Evolutionary conservation across 2,329 filamentous ascomycete species (phyloP).

Genomic region (Arthrocladium fulminans): DNA sequence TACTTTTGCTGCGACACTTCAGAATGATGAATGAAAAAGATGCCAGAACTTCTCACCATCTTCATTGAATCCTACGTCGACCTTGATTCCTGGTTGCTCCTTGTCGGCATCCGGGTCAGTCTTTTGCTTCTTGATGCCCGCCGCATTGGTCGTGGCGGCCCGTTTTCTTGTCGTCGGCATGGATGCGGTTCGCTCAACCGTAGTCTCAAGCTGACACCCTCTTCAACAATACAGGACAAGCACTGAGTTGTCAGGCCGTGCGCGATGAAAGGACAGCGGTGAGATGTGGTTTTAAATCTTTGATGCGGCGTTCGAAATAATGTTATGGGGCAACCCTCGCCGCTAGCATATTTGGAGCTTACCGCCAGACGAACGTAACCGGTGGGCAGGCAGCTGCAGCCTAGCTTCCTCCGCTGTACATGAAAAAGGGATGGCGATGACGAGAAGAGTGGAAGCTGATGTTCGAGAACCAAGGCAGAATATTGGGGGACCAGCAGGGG

Average conservation of each 20-base stretch:
- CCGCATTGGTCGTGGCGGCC: neutral
- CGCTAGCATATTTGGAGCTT: too few relatives aligned
- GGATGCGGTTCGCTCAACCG: neutral
- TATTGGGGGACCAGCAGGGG: too few relatives aligned
- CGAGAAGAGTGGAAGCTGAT: neutral
- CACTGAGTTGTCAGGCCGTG: too few relatives aligned
- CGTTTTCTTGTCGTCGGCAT: constrained; percentile 8
- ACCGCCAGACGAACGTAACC: neutral
- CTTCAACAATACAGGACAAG: neutral
- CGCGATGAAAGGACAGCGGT: neutral
- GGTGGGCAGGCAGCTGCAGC: constrained; percentile 3
- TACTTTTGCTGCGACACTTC: constrained; percentile 30
- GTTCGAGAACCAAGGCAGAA: neutral
- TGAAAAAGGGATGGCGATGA: neutral
- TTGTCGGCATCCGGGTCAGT: neutral
- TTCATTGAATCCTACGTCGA: constrained; percentile 8
- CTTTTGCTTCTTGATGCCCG: constrained; percentile 7
- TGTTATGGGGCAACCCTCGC: neutral
- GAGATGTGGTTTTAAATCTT: neutral
- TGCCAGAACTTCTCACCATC: neutral
- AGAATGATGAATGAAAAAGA: constrained; percentile 9
- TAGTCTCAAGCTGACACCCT: neutral
- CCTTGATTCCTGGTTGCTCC: constrained; percentile 3
- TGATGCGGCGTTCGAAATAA: neutral
- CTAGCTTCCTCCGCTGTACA: neutral